Conservation (phyloP, 169 alveolate genomes). For the Plasmodium vivax region DNA sequence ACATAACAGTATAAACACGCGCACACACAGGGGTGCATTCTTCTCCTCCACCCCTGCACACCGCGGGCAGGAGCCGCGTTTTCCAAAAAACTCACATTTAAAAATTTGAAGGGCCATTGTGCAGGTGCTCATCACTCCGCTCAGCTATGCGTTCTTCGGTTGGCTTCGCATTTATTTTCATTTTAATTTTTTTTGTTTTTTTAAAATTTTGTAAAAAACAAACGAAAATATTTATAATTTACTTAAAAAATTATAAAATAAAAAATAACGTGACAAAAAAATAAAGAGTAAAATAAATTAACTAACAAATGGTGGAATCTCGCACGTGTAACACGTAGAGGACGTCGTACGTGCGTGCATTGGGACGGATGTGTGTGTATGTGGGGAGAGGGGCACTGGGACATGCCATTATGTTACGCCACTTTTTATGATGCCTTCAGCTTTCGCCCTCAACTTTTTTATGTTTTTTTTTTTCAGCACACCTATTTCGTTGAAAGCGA, state of each 20-base stretch:
- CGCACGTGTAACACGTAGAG: background rate
- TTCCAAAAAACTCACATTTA: background rate
- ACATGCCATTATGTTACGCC: constrained; percentile 7
- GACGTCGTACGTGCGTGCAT: background rate
- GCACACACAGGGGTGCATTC: background rate
- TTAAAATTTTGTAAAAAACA: background rate
- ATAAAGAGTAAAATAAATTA: constrained; percentile 2
- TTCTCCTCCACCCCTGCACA: background rate
- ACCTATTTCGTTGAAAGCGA: constrained; percentile 83
- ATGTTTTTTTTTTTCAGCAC: constrained; percentile 80
- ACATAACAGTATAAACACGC: background rate
- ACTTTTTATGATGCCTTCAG: constrained; percentile 65
- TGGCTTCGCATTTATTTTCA: background rate
- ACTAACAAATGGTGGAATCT: constrained; percentile 23
- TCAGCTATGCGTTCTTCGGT: background rate
- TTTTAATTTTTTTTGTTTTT: background rate
- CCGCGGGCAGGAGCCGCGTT: background rate
- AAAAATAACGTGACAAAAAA: background rate
- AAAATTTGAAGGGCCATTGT: background rate
- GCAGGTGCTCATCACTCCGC: background rate
- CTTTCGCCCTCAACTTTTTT: constrained; percentile 78
- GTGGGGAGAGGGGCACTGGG: background rate
- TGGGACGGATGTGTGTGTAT: background rate
- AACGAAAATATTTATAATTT: constrained; percentile 41
- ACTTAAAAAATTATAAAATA: constrained; percentile 43